Evolutionary conservation across 1,284 basidiomycete genomes (phyloP), one percentile per base, ranked within the genome.

Genomic region (Rhizoctonia solani): DNA sequence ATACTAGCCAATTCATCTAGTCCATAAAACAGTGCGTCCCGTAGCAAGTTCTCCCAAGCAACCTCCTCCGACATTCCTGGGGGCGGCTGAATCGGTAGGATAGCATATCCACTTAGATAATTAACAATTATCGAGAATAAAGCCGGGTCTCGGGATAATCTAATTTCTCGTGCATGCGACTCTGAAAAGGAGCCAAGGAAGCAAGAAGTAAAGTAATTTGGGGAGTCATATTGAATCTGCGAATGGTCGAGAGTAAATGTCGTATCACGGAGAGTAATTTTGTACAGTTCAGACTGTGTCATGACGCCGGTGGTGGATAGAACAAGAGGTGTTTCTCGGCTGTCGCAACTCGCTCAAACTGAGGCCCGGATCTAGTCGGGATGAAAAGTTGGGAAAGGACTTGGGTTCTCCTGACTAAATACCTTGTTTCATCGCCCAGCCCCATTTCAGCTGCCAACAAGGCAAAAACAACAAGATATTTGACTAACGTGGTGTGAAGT

Each of bases 211-310:
- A 63, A 52, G 32, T 63, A 63, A 30, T 63, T 63, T 9, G 58
- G 58, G 2, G 58, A 63, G 23, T 63, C 58, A 29, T 50, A 63
- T n/a, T 63, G 46, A 21, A 63, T n/a, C n/a, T 63, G 58, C 9
- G 46, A 50, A 1, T 34, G 58, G 32, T 50, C 47, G 21, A 63
- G 58, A 13, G 5, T 19, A 29, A 63, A 63, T 1, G 58, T 34
- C 9, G n/a, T 27, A 13, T 27, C 58, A 8, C 58, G 58, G 14
- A 63, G 47, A 13, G 30, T 63, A 23, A 63, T 25, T 16, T 29
- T 63, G 30, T 52, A 63, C 2, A 63, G 32, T 3, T 63, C 58
- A 8, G 46, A 41, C 8, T 30, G 14, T 8, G 46, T 52, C 47
- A 63, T 63, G 58, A 21, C 19, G 8, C 9, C 8, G 37, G 37